Evolutionary conservation across 2,329 filamentous ascomycete genomes (phyloP).

Genomic region (Aspergillus transmontanensis): DNA sequence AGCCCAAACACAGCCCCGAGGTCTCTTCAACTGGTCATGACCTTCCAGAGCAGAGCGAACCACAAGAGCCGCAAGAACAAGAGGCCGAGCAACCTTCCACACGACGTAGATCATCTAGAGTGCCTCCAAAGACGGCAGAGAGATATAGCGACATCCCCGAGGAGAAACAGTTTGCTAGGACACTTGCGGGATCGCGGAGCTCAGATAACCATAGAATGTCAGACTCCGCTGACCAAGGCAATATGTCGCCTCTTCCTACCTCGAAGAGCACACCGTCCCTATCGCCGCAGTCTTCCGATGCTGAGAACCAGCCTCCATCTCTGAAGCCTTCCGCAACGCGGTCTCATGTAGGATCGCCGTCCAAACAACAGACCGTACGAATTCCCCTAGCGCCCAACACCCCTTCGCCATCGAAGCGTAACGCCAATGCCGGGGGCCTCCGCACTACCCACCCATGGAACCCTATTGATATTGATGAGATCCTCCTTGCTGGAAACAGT

Average conservation of each 20-base stretch:
- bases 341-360: conserved; percentile 36
- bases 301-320: conserved; percentile 76
- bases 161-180: conserved; percentile 37
- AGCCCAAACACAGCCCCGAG: neutral
- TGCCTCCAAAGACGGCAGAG: conserved; percentile 40
- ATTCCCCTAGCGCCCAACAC: conserved; percentile 48
- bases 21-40: neutral
- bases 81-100: conserved; percentile 19
- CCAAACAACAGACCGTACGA: conserved; percentile 39
- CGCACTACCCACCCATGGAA: conserved; percentile 67
- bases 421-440: conserved; percentile 54
- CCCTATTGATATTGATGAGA: conserved; percentile 72
- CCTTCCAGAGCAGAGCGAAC: conserved; percentile 21
- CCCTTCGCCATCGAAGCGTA: conserved; percentile 65
- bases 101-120: conserved; percentile 27
- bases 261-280: conserved; percentile 60
- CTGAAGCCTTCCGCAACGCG: conserved; percentile 58
- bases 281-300: conserved; percentile 76
- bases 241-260: conserved; percentile 33
- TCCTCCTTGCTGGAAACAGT: conserved; percentile 45
- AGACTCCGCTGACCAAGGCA: conserved; percentile 12
- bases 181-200: conserved; percentile 29
- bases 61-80: conserved; percentile 19
- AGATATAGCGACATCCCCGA: conserved; percentile 42
- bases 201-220: conserved; percentile 17